Percentiles rank a stretch among this genome's conserved stretches.
Evolutionary conservation across 208 protist species (phyloP).

Genomic region (Trypanosoma avium): DNA sequence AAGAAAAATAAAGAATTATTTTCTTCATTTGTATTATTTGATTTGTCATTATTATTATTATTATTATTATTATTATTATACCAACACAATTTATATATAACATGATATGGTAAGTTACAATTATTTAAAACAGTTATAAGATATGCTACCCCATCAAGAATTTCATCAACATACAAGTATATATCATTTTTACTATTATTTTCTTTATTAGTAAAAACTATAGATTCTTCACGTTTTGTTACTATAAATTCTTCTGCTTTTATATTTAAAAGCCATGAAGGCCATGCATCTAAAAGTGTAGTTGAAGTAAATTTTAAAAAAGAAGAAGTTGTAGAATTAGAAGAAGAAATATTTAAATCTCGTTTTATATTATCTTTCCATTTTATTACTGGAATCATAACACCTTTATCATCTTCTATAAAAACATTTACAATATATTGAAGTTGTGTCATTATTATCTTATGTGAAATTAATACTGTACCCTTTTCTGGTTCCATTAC

Average conservation of each 20-base stretch:
- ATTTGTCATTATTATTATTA: not conserved
- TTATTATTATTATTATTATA: too few species aligned
- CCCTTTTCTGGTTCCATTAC: conserved; percentile 7
- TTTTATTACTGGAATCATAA: conserved; percentile 6
- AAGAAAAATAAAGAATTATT: not conserved
- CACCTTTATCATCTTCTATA: conserved; percentile 7
- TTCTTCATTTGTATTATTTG: not conserved
- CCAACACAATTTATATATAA: not conserved
- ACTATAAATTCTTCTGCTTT: not conserved
- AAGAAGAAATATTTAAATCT: too few species aligned
- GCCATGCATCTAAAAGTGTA: conserved; percentile 1
- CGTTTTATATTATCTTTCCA: not conserved
- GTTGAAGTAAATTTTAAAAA: not conserved
- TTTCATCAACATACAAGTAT: not conserved
- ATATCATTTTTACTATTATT: not conserved
- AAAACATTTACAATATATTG: conserved; percentile 3
- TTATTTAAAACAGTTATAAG: conserved; percentile 8
- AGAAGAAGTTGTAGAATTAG: too few species aligned
- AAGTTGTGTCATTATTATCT: not conserved
- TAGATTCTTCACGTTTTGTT: not conserved
- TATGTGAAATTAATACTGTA: not conserved
- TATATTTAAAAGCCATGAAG: not conserved
- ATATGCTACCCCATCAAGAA: conserved; percentile 4
- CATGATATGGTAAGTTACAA: too few species aligned
- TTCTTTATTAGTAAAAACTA: not conserved